Conservation (phyloP, 495 filamentous ascomycete genomes). For the Neurospora sublineolata region DNA sequence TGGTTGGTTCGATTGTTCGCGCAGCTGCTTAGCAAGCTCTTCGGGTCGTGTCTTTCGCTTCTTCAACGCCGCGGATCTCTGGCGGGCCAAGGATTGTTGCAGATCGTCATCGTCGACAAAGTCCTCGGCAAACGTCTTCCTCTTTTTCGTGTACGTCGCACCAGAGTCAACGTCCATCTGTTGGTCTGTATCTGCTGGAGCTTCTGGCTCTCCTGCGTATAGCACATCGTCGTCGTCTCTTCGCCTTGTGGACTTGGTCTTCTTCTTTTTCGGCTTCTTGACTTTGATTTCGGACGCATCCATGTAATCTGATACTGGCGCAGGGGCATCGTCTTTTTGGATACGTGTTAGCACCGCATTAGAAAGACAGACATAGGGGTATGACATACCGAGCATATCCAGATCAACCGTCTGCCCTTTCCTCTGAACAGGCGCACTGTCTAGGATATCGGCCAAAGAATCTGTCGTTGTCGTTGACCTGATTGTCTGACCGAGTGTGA, state of each 20-base stretch:
- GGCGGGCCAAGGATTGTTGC: conserved; percentile 69
- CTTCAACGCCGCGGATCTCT: conserved; percentile 72
- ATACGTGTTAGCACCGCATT: no score
- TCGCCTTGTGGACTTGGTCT: conserved; percentile 62
- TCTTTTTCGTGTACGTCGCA: conserved; percentile 43
- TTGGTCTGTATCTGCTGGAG: conserved; percentile 33
- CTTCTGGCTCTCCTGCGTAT: conserved; percentile 34
- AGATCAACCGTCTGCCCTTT: conserved; percentile 64
- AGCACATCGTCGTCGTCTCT: conserved; percentile 71
- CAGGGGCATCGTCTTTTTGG: conserved; percentile 34
- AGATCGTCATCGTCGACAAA: conserved; percentile 91
- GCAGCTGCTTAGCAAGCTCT: conserved; percentile 72
- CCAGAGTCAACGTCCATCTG: conserved; percentile 70
- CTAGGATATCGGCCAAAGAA: conserved; percentile 43
- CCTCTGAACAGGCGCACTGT: conserved; percentile 38
- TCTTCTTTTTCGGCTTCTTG: conserved; percentile 90
- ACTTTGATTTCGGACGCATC: conserved; percentile 77
- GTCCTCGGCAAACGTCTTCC: conserved; percentile 50
- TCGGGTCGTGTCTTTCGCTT: conserved; percentile 73
- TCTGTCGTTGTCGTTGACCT: conserved; percentile 58
- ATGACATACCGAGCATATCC: conserved; percentile 46
- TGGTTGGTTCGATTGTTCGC: conserved; percentile 53
- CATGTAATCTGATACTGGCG: conserved; percentile 70
- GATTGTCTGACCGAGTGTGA: conserved; percentile 71
- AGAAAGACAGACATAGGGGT: not conserved